Base-by-base conservation (phyloP, 2,329 filamentous ascomycete genomes). In the Venturia nashicola region DNA sequence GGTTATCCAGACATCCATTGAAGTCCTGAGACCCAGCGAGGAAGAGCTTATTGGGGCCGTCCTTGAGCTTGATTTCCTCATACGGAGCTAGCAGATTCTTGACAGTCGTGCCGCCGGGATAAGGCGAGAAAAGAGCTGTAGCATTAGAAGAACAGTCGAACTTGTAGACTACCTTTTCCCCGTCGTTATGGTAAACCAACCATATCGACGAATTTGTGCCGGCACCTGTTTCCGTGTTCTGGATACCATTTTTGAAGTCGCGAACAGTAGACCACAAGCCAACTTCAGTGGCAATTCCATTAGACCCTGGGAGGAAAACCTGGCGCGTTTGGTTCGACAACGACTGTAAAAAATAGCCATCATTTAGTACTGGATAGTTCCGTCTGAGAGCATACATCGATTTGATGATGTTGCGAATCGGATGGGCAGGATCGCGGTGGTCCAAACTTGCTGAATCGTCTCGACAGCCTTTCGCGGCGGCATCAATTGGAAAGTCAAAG, bases 41-140 rank as follows among this genome's bases (percentile, higher is more conserved):
- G 59, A 76, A 75, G 9, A 61, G 59, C 12, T 27, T 43, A 6
- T 11, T 42, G 32, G 59, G 39, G 12, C 39, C 39, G 23, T 40
- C 36, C 27, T 61, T 46, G n/a, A 87, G 73, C 0, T 72, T 78
- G 64, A 80, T 74, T 66, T 83, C 78, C 34, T 85, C 83, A 67
- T 83, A 84, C 0, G 84, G 84, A 68, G 82, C 83, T 70, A 88
- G 85, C 14, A 88, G 70, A 68, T 86, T 86, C 69, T 82, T 83
- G 66, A 88, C 84, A 0, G 77, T 81, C 1, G 78, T 81, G 9
- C 78, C 80, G 2, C 72, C 70, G 16, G 76, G 74, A 65, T 84
- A 88, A 0, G 85, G 83, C 11, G 84, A 75, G 44, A 86, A 74
- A 42, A 87, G 76, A 2, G 81, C 82, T n/a, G 70, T 73, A 2